Base-by-base conservation (phyloP, 139 green algal species). In the Coccomyxa sp. region DNA sequence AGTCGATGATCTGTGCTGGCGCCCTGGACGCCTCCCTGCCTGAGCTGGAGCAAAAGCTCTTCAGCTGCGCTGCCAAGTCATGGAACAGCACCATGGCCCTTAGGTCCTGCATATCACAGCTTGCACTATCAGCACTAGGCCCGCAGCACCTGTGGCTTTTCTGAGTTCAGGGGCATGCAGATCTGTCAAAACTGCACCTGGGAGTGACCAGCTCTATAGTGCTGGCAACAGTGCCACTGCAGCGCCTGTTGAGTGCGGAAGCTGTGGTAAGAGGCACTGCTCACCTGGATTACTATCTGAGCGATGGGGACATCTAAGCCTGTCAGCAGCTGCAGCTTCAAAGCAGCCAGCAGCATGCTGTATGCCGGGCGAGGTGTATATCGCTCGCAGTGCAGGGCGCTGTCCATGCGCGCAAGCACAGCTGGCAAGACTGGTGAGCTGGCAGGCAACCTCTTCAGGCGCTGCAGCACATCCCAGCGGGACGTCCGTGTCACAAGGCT, bases 391-490 rank as follows among this genome's bases (percentile, higher is more conserved):
- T 78, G 74, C 16, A 78, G 64, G 39, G 74, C 74, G 22, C 34
- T 36, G 74, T 78, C 74, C 33, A 72, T 10, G 36, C 70, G 39
- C 39, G 40, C 35, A 39, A 78, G 74, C 74, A 78, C 40, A 27
- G 8, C 74, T 54, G 74, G 33, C 74, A 40, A 78, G 0, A 55
- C 33, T 55, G 12, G 33, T 24, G 40, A 70, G 74, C n/a, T 71
- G 40, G 31, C 2, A 44, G n/a, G 8, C 18, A 16, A 35, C 14
- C 35, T 10, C 33, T 39, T 39, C 18, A 78, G 40, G 34, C 33
- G 39, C 50, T 71, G 74, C 6, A 50, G 33, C 16, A 78, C 33
- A 44, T 78, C 74, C 74, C 74, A 78, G 12, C 40, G 27, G 8
- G 40, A 70, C 18, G 41, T 71, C 33, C 40, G 31, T 22, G n/a